Evolutionary conservation across 352 stramenopile genomes (phyloP).

Genomic region (Poterioochromonas sp.): DNA sequence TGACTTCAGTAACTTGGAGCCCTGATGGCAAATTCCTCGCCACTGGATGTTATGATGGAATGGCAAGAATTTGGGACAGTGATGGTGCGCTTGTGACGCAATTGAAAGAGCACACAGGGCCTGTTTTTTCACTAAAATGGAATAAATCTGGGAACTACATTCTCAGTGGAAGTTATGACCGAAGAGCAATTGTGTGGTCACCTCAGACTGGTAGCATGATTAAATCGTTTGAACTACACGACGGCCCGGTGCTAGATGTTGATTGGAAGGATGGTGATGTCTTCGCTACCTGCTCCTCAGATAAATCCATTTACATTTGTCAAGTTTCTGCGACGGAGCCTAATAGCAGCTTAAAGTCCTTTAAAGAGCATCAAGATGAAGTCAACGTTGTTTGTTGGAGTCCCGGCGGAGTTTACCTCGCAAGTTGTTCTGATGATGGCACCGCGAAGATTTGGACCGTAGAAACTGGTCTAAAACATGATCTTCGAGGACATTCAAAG

Average conservation of each 20-base stretch:
- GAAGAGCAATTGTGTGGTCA: conserved; percentile 87
- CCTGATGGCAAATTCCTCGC: conserved; percentile 80
- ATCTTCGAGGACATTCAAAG: conserved; percentile 77
- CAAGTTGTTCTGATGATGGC: conserved; percentile 93
- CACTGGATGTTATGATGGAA: conserved; percentile 88
- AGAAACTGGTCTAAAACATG: conserved; percentile 43
- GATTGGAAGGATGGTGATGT: conserved; percentile 78
- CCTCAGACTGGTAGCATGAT: conserved; percentile 51
- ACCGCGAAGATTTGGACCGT: conserved; percentile 71
- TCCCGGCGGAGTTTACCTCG: conserved; percentile 76
- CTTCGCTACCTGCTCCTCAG: conserved; percentile 79
- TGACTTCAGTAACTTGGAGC: conserved; percentile 95
- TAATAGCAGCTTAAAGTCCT: conserved; percentile 15
- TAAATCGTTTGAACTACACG: conserved; percentile 39
- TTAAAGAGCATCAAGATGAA: conserved; percentile 86
- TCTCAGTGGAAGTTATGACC: conserved; percentile 67
- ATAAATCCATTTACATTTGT: conserved; percentile 41
- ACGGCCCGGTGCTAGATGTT: conserved; percentile 65
- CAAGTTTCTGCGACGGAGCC: background rate
- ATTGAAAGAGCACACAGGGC: conserved; percentile 60
- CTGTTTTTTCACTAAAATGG: conserved; percentile 76
- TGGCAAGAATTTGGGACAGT: conserved; percentile 63
- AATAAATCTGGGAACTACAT: conserved; percentile 65
- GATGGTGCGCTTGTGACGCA: conserved; percentile 58
- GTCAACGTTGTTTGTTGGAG: conserved; percentile 98